Base-by-base conservation (phyloP, 345 rosid species). In the Citrus hindsii region DNA sequence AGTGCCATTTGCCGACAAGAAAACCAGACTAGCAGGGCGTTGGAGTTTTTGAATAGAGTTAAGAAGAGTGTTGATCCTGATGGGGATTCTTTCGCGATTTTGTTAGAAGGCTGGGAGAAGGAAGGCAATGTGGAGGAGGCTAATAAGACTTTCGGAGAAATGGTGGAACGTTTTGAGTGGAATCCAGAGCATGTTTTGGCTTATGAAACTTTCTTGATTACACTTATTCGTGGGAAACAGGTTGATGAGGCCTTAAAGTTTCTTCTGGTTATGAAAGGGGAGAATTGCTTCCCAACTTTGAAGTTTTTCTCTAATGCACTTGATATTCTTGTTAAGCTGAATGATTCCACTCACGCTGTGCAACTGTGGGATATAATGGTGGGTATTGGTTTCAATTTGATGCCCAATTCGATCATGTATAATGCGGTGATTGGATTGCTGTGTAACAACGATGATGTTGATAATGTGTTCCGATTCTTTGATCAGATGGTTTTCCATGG, bases 71-170 rank as follows among this genome's bases (percentile, higher is more conserved):
- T 91, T 56, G 77, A 78, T 21, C 90, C 86, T 1, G 87, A 88
- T 70, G 89, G 59, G n/a, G 91, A 89, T 75, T 80, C 88, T 2
- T 91, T 71, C 55, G 79, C 88, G 7, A 86, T 89, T 77, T 72
- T 91, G 80, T 83, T 89, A 75, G 88, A 89, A 86, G 91, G 92
- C 5, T 91, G 87, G 89, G 89, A 89, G 81, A 91, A 83, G 79
- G 91, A 89, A 79, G 86, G 88, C 56, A 85, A 88, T 79, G 77
- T 77, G 28, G 76, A 75, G n/a, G 81, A 86, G 78, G 89, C 90
- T 66, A 89, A 75, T 84, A 81, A n/a, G 38, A 85, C 85, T 0
- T 88, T 91, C 21, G 87, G 82, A 9, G 91, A 91, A 78, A 89
- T 88, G 92, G 77, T 87, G 61, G 64, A 71, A 4, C 70, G 56